Evolutionary conservation across 768 basidiomycete species (phyloP).

Genomic region (Hebeloma cylindrosporum): DNA sequence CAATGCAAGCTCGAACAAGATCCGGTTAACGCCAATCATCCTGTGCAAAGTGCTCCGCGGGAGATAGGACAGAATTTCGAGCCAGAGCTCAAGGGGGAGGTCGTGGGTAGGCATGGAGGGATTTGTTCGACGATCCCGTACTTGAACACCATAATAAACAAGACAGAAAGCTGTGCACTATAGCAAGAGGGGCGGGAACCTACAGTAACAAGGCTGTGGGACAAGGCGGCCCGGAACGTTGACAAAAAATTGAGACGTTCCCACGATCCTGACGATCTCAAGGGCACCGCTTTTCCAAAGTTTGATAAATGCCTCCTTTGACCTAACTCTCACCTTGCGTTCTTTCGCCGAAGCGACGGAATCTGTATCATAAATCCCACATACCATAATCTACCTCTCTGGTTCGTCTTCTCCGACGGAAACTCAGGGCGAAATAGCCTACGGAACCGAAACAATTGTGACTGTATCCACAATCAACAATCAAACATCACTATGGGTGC

Average conservation of each 20-base stretch:
- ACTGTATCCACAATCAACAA: background rate
- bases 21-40: constrained; percentile 28
- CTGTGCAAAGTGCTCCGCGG: constrained; percentile 19
- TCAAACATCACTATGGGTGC: constrained; percentile 59
- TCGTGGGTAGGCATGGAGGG: constrained; percentile 4
- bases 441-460: background rate
- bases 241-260: no score
- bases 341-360: no score
- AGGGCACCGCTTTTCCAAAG: no score
- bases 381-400: background rate
- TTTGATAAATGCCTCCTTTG: no score
- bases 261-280: no score
- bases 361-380: background rate
- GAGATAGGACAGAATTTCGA: constrained; percentile 24
- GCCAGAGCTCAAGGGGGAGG: constrained; percentile 26
- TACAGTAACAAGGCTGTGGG: no score
- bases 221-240: no score
- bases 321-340: no score
- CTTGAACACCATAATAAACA: background rate
- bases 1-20: constrained; percentile 30
- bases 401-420: background rate
- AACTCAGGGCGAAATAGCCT: background rate
- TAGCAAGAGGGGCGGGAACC: no score
- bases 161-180: no score
- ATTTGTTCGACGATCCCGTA: background rate